Evolutionary conservation across 805 yeast genomes (phyloP), one percentile per base, ranked within the genome.

Genomic region (Ogataea polymorpha): DNA sequence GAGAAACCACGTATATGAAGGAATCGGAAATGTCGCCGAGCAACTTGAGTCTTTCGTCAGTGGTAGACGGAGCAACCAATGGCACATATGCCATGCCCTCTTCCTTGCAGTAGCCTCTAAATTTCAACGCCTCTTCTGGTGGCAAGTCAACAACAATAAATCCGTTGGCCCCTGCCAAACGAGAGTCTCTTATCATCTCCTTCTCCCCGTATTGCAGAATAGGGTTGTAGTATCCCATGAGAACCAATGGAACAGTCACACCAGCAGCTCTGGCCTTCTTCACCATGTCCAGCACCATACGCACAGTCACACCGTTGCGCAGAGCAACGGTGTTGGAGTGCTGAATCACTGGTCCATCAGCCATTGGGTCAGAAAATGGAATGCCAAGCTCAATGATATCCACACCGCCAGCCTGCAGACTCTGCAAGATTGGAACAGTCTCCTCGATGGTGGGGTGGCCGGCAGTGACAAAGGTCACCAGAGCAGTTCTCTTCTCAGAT

Each of bases 171-270:
- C 99, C 99, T 1, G 90, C 96, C 17, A 68, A 73, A 38, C 81
- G 79, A n/a, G 95, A 75, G 48, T 84, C 96, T 47, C 72, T 68
- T 48, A 89, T 79, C 69, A 93, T 72, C 62, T 79, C 72, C 55
- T 82, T 82, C 67, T 93, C 99, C 39, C 97, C 99, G 61, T 83
- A 91, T 51, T 76, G 82, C 61, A 87, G 63, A 50, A 93, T 80
- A 12, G 99, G 99, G 67, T 93, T 93, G 70, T 88, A 93, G 75
- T 93, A 93, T 45, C 99, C 99, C 99, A 93, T 93, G 39, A 93
- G 74, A 32, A 93, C 73, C 42, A 93, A 76, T 15, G 99, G 99
- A 14, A 90, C 78, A 28, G 86, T 79, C 41, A 93, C 87, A 42
- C 99, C 98, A 24, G 72, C 75, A 5, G 65, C 67, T 67, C 99